Base-by-base conservation (phyloP, 2,329 filamentous ascomycete genomes). In the Colletotrichum endophyticum region DNA sequence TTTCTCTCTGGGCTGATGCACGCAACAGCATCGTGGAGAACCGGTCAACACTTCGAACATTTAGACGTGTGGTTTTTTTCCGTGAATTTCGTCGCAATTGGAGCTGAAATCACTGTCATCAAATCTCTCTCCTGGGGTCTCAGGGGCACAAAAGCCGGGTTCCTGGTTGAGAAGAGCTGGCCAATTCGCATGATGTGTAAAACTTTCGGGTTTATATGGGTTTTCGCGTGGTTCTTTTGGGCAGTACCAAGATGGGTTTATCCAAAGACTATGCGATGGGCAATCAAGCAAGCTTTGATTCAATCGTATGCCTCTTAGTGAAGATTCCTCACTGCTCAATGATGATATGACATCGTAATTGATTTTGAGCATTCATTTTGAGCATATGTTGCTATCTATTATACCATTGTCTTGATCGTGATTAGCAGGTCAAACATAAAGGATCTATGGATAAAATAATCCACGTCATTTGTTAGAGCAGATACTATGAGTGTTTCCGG, bases 1-100 rank as follows among this genome's bases (percentile, higher is more conserved):
- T 15, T 49, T 2, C 30, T 84, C 77, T 87, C 84, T 0, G 88
- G 88, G 0, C 83, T 86, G 16, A 89, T 83, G 78, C 90, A 89
- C 15, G 89, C 85, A 3, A 82, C 72, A 15, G 66, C 63, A 19
- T 44, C 66, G 0, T 77, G 75, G 75, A 44, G 36, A 16, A 61
- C 36, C 0, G 53, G 67, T 11, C 30, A 36, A 22, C 27, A 25
- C n/a, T 59, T 44, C 12, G 67, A 7, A 6, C 11, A 28, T 3
- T 4, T 27, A 25, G 53, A 70, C 16, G 3, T 70, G 6, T 61
- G n/a, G 53, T 70, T 70, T 39, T 70, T 61, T 6, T 44, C 4
- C 25, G 8, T 27, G 12, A 70, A 61, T 19, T 70, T 70, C 53
- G 8, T 70, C 5, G 53, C 19, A 4, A 3, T 44, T 8, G 30